Evolutionary conservation across 805 yeast genomes (phyloP).

Genomic region (Myxozyma udenii): DNA sequence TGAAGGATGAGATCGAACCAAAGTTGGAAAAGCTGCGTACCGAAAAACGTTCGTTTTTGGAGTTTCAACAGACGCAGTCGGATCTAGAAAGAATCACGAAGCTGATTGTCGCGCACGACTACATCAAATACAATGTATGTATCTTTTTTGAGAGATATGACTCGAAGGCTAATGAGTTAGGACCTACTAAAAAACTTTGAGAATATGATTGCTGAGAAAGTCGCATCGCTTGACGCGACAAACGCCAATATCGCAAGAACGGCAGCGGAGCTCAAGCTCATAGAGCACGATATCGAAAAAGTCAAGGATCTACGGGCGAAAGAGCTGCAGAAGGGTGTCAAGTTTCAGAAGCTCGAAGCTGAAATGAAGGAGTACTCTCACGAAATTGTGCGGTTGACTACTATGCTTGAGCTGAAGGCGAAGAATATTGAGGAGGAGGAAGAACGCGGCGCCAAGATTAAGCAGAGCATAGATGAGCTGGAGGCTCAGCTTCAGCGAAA

Average conservation of each 20-base stretch:
- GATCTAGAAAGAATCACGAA: slow-evolving; percentile 73
- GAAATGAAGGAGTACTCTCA: slow-evolving; percentile 57
- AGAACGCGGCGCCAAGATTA: slow-evolving; percentile 39
- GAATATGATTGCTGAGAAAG: slow-evolving; percentile 10
- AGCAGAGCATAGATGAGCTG: slow-evolving; percentile 38
- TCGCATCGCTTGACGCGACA: slow-evolving; percentile 6
- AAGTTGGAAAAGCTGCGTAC: slow-evolving; percentile 73
- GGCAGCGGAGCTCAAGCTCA: slow-evolving; percentile 50
- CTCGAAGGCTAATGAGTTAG: slow-evolving; percentile 5
- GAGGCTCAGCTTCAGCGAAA: slow-evolving; percentile 35
- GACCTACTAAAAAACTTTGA: slow-evolving; percentile 13
- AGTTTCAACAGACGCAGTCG: slow-evolving; percentile 79
- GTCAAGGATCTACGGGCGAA: slow-evolving; percentile 53
- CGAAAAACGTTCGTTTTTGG: slow-evolving; percentile 79
- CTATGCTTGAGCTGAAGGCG: slow-evolving; percentile 56
- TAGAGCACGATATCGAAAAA: slow-evolving; percentile 59
- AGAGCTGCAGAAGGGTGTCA: slow-evolving; percentile 60
- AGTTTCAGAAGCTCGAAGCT: slow-evolving; percentile 56
- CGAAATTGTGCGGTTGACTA: slow-evolving; percentile 62
- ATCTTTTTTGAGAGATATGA: background rate
- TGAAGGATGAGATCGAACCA: slow-evolving; percentile 89
- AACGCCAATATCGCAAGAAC: slow-evolving; percentile 12
- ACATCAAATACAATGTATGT: slow-evolving; percentile 42
- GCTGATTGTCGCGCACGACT: slow-evolving; percentile 76
- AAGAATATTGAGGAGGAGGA: slow-evolving; percentile 59